Conservation (phyloP, 2,329 filamentous ascomycete genomes). For the Botrytis cinerea region DNA sequence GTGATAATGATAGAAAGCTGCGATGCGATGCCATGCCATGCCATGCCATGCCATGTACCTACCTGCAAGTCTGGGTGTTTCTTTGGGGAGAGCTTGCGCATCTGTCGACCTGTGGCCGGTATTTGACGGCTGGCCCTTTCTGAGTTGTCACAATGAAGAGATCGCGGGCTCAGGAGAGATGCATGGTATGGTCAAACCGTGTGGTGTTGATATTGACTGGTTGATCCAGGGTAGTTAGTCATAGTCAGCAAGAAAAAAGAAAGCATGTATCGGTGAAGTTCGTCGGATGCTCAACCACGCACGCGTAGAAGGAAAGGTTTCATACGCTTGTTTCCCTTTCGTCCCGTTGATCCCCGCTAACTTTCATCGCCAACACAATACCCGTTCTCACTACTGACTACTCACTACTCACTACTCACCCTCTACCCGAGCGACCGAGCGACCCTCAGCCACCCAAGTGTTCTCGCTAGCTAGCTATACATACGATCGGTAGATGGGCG, state of each 20-base stretch:
- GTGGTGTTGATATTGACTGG: background rate
- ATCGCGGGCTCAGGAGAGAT: background rate
- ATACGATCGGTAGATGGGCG: background rate
- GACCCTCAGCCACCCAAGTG: background rate
- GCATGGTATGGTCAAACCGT: too few relatives aligned
- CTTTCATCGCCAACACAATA: background rate
- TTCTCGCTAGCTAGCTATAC: background rate
- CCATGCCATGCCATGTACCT: background rate
- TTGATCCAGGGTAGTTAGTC: too few relatives aligned
- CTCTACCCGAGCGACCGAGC: background rate
- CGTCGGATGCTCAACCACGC: constrained; percentile 1
- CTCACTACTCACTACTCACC: background rate
- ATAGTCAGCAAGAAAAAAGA: background rate
- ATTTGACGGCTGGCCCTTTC: background rate
- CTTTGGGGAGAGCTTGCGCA: background rate
- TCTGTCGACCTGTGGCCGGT: background rate
- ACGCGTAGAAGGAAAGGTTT: background rate
- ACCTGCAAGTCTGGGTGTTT: background rate
- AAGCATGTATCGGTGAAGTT: background rate
- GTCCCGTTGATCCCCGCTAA: background rate
- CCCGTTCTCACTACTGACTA: background rate
- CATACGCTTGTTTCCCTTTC: background rate
- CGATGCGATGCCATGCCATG: background rate
- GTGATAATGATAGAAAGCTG: constrained; percentile 5
- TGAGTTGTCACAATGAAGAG: constrained; percentile 9